Evolutionary conservation across 352 stramenopile genomes (phyloP).

Genomic region (Globisporangium perplexum): DNA sequence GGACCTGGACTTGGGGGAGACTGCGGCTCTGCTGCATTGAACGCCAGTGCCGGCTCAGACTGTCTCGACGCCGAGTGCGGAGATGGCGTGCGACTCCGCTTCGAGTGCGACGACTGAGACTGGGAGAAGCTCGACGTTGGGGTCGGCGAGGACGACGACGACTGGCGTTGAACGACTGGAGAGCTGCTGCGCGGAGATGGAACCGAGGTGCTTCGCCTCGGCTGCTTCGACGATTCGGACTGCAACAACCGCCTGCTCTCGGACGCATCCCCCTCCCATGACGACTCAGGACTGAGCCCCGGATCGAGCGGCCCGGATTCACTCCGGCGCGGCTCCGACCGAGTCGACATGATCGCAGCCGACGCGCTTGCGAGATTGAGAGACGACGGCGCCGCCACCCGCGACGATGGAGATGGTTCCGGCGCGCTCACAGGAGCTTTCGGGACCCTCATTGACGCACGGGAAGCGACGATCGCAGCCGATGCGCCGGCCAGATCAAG

Average conservation of each 20-base stretch:
- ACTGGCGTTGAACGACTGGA: not conserved
- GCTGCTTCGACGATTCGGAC: not conserved
- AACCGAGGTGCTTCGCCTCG: not conserved
- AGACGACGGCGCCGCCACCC: not conserved
- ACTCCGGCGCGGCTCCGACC: not conserved
- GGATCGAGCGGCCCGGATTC: not conserved
- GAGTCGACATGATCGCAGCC: constrained; percentile 14
- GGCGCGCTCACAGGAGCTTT: not conserved
- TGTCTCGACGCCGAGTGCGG: not conserved
- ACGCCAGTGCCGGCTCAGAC: not conserved
- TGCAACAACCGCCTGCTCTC: not conserved
- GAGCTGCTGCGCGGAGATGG: not conserved
- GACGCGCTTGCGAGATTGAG: constrained; percentile 8
- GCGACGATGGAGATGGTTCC: not conserved
- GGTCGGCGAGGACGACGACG: not conserved
- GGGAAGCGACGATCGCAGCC: not conserved
- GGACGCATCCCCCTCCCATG: not conserved
- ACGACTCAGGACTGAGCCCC: not conserved
- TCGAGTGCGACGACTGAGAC: not conserved
- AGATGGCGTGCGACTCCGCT: not conserved
- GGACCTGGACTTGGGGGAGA: not conserved
- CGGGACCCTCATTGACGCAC: not conserved
- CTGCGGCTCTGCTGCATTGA: not conserved
- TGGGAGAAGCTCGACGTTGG: constrained; percentile 1
- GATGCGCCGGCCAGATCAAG: not conserved